Evolutionary conservation across 306 rosid species (phyloP), one percentile per base, ranked within the genome.

Genomic region (Medicago arabica): DNA sequence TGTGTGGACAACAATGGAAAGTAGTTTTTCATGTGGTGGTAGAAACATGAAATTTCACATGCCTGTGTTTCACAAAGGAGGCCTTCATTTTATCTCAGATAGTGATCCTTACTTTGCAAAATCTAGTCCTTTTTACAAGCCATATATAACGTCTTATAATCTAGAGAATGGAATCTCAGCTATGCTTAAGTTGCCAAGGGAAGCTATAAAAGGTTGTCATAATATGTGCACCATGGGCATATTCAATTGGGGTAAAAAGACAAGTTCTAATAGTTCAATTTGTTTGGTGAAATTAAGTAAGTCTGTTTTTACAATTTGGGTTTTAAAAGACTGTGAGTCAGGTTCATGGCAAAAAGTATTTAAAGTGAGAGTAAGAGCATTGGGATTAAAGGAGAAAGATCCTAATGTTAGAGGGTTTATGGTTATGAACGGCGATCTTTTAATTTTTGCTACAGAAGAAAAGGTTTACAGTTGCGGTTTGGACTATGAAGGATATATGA

Each of bases 261-360:
- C 2, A 0, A 53, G 14, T 36, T 21, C 0, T 0, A 0, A 2
- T 15, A 1, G 40, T 0, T 77, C 79, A 1, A 77, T 82, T 9
- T 77, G 76, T 51, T 82, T 82, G 67, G 79, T 77, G 25, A 77
- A 59, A 11, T 36, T 72, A 6, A 67, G n/a, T n/a, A 58, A 59
- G 5, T 13, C 13, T 14, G 46, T 67, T 0, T 82, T 82, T 2
- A 77, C 79, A 0, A 0, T 72, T 2, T 82, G 82, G 82, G 4
- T 47, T 61, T 60, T 78, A 59, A 41, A 4, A 17, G 38, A 72
- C 40, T 72, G 40, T 5, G 49, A 66, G 9, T 25, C 23, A 9
- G 5, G 4, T 12, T 46, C 0, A 4, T 82, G 85, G 80, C 1
- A 1, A 9, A 78, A 31, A 39, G 14, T 67, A 40, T 34, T 77